These are phyloP conservation scores for Colletotrichum caudatum DNA, from an alignment of 2,329 filamentous ascomycete genomes.

Conservation along the genomic window DNA sequence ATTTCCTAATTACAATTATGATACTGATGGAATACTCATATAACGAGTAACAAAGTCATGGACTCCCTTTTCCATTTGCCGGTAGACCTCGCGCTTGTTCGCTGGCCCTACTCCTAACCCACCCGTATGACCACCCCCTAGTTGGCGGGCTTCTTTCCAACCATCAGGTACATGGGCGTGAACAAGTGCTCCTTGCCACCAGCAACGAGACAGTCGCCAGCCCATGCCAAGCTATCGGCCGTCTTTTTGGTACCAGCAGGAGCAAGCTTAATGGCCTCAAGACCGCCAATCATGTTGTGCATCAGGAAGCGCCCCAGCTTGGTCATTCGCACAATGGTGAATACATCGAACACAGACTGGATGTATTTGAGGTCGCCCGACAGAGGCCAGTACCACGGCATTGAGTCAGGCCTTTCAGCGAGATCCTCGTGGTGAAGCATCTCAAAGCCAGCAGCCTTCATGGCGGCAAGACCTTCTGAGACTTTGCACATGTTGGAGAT, in stretches of 20 bases:
- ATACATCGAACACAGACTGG: constrained; percentile 80
- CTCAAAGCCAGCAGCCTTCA: constrained; percentile 86
- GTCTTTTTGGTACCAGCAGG: constrained; percentile 92
- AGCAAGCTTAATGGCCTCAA: constrained; percentile 81
- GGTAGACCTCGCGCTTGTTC: not conserved
- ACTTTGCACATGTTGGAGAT: constrained; percentile 95
- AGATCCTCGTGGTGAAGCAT: constrained; percentile 59
- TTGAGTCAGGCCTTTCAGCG: constrained; percentile 76
- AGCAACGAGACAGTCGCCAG: constrained; percentile 86
- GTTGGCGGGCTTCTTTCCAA: constrained; percentile 81
- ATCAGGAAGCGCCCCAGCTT: constrained; percentile 80
- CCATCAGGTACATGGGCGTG: constrained; percentile 98
- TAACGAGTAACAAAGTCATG: constrained; percentile 13
- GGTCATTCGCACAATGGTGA: constrained; percentile 90
- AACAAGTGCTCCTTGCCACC: constrained; percentile 93
- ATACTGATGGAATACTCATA: constrained; percentile 26
- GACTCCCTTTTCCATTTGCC: constrained; percentile 4
- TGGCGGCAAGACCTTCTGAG: constrained; percentile 80
- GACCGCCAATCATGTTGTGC: constrained; percentile 79
- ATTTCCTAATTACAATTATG: constrained; percentile 39
- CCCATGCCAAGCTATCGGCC: constrained; percentile 86
- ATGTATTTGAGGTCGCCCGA: constrained; percentile 88
- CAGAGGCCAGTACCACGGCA: constrained; percentile 95
- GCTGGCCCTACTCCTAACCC: constrained; percentile 43
- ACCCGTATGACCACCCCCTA: constrained; percentile 28